Base-by-base conservation (phyloP, 2,329 filamentous ascomycete species). In the Verticillium nubilum region DNA sequence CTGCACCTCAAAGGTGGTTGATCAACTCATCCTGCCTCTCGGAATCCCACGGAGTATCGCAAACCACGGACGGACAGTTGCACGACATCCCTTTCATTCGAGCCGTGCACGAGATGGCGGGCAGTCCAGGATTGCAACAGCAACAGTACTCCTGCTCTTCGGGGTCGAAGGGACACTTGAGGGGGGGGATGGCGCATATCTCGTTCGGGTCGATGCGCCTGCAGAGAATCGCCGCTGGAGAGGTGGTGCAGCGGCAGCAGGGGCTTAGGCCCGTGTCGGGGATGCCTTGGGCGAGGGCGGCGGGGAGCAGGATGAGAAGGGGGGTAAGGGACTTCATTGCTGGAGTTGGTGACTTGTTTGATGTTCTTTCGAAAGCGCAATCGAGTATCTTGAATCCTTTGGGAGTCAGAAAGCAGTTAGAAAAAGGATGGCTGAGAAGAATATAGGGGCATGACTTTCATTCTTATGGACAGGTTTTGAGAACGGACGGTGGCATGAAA, bases 151-250 rank as follows among this genome's bases (percentile, higher is more conserved):
- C 54, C 35, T 63, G 57, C 33, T 53, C 60, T 27, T 63, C 60
- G 26, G 59, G 53, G 27, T 67, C 58, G 54, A 66, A 68, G 12
- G 66, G 53, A 50, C 67, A 69, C 9, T 62, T 55, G 26, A 59
- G 52, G 29, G 58, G 28, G 59, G 54, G 61, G n/a, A 31, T 26
- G 57, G 35, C n/a, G 19, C 57, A 54, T n/a, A 15, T 12, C 26
- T 37, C 29, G 65, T 63, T 17, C 60, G 63, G 23, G 69, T 64
- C 69, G 68, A 62, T 4, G 65, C 60, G 1, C 68, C 68, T 13
- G 69, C 70, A 52, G 63, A 56, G 6, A 67, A 64, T 15, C 66
- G 66, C 12, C 65, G 67, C 6, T 59, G 52, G 19, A 57, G 52
- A 53, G 12, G 52, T 25, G 64, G 64, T 17, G 61, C 64, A 23